These are phyloP conservation scores for Claviceps sp. DNA, from an alignment of 2,329 filamentous ascomycete genomes.

Conservation along the genomic window DNA sequence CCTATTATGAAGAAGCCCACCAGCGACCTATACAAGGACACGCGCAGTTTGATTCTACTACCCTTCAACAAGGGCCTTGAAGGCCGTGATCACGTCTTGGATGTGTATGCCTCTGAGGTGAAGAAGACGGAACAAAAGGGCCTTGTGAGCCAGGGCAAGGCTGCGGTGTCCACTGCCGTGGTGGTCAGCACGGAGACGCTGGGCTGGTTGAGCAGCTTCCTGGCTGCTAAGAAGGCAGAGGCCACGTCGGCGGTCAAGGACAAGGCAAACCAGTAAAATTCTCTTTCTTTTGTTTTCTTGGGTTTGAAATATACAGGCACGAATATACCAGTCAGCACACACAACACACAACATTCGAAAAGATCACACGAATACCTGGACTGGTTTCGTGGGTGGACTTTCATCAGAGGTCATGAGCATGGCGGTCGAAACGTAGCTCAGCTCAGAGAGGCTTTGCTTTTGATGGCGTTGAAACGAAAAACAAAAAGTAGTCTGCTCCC, in stretches of 20 bases:
- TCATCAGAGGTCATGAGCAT: too few species aligned
- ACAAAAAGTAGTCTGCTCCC: too few species aligned
- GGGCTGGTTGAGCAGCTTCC: slow-evolving; percentile 42
- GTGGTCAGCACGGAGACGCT: slow-evolving; percentile 54
- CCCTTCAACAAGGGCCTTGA: slow-evolving; percentile 49
- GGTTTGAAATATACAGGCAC: neutral
- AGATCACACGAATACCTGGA: too few species aligned
- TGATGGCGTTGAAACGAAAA: too few species aligned
- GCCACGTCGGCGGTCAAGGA: slow-evolving; percentile 42
- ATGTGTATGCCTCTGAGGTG: slow-evolving; percentile 42
- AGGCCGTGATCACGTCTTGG: slow-evolving; percentile 47
- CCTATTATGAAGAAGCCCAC: slow-evolving; percentile 66
- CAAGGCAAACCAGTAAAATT: slow-evolving; percentile 30
- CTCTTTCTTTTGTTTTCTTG: neutral
- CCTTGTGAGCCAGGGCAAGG: slow-evolving; percentile 55
- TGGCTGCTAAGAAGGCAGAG: slow-evolving; percentile 50
- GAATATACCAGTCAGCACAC: neutral
- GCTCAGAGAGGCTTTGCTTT: too few species aligned
- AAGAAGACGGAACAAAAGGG: slow-evolving; percentile 53
- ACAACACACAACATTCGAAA: neutral
- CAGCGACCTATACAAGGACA: slow-evolving; percentile 51
- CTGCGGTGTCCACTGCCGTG: slow-evolving; percentile 52
- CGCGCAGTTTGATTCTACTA: slow-evolving; percentile 46
- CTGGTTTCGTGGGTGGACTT: too few species aligned
- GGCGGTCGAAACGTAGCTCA: too few species aligned